Base-by-base conservation (phyloP, 352 stramenopile genomes). In the Globisporangium nagaii region DNA sequence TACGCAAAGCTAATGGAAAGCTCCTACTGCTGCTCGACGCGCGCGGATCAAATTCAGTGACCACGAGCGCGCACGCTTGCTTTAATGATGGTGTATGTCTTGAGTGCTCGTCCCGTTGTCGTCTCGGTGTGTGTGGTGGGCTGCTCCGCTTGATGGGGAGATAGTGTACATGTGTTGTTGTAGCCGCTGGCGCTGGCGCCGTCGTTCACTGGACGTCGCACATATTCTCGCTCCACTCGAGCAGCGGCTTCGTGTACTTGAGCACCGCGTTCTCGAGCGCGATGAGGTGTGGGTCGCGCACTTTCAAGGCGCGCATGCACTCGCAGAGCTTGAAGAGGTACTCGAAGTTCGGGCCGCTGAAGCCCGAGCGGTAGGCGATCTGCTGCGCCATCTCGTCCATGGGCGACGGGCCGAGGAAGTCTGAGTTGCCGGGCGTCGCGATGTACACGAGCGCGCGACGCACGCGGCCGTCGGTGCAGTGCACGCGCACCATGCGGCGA, bases 371-470 rank as follows among this genome's bases (percentile, higher is more conserved):
- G 8, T 77, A 90, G 34, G 75, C 75, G 60, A 95, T 95, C 53
- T 88, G 66, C 39, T 79, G 72, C 44, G 79, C 86, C 79, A 96
- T 93, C 35, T 80, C 75, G 12, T 90, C 72, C 25, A 93, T 55
- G 6, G 74, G 37, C 9, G 68, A 69, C 4, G 87, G 86, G 11
- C 87, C 87, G 12, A 95, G 43, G 53, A 96, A 96, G 56, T 93
- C 81, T 53, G 73, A 62, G 60, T 95, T 96, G 25, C 75, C 70
- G 1, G 83, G 79, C 44, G 83, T 93, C 30, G 84, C 83, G 44
- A 93, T 90, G 66, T 95, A 96, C 19, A 95, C 83, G 20, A 94
- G 61, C 9, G 87, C 87, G 30, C 70, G 66, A 45, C 86, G 79
- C 45, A 78, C 63, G 24, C 73, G 50, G 20, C 81, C 84, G 50